These are phyloP conservation scores for Lasiodiplodia hormozganensis DNA, from an alignment of 2,329 filamentous ascomycete species.

Conservation along the genomic window DNA sequence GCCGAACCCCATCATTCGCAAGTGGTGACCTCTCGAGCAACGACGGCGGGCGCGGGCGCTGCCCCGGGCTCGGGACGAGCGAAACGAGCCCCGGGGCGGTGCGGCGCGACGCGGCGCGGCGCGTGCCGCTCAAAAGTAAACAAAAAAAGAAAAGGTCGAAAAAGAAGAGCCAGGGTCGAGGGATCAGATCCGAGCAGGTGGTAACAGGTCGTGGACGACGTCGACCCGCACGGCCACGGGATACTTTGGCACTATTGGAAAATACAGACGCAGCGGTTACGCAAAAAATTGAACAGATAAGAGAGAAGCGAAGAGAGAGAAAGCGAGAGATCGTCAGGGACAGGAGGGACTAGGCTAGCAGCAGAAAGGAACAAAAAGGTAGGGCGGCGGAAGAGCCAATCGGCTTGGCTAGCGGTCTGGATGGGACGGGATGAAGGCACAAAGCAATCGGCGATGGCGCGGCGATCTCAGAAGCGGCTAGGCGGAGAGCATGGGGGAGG, in stretches of 20 bases:
- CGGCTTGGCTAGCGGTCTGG: background rate
- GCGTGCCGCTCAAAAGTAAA: background rate
- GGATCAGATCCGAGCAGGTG: no score
- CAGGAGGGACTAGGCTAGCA: background rate
- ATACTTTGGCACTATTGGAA: slow-evolving; percentile 4
- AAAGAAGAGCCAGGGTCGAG: background rate
- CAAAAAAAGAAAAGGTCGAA: background rate
- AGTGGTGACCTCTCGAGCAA: no score
- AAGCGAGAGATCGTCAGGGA: slow-evolving; percentile 2
- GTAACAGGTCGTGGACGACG: no score
- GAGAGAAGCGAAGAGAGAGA: background rate
- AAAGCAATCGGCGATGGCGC: slow-evolving; percentile 2
- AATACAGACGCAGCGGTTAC: background rate
- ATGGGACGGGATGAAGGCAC: background rate
- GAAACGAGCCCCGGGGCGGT: no score
- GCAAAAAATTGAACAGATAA: background rate
- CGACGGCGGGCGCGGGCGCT: background rate
- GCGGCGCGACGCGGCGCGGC: no score
- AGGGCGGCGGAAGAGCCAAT: background rate
- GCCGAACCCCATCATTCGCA: background rate
- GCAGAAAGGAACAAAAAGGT: background rate
- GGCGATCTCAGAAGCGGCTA: background rate
- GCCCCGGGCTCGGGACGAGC: no score
- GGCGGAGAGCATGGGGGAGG: background rate
- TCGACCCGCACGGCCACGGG: background rate